A percentile compares a stretch with the other conserved stretches of the same genome.
Evolutionary conservation across 371 early-diverging fungal species (phyloP).

Genomic region (Rhizopus arrhizus): DNA sequence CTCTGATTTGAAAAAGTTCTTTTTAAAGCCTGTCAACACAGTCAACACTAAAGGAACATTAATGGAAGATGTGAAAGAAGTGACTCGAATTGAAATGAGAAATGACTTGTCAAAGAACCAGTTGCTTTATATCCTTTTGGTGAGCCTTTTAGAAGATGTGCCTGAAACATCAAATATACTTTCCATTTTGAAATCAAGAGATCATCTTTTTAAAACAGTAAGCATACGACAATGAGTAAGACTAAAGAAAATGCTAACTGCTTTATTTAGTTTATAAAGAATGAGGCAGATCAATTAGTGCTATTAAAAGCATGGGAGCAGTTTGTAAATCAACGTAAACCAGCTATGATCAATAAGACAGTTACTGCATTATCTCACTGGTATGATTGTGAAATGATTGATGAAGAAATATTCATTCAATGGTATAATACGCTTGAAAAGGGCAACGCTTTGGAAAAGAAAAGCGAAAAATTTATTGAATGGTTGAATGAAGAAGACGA

Average conservation of each 20-base stretch:
- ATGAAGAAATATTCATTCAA: slow-evolving; percentile 68
- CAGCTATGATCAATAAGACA: slow-evolving; percentile 53
- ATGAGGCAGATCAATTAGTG: slow-evolving; percentile 59
- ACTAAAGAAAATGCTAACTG: background rate
- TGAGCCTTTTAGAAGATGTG: slow-evolving; percentile 60
- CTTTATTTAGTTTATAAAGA: slow-evolving; percentile 58
- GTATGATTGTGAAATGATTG: slow-evolving; percentile 73
- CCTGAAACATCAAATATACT: slow-evolving; percentile 26
- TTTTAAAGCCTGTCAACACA: slow-evolving; percentile 31
- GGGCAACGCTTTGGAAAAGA: slow-evolving; percentile 56
- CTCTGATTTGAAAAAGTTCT: slow-evolving; percentile 49
- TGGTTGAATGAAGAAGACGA: slow-evolving; percentile 78
- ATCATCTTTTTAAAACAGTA: slow-evolving; percentile 60
- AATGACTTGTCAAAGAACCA: slow-evolving; percentile 72
- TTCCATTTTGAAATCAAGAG: slow-evolving; percentile 36
- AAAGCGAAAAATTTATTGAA: slow-evolving; percentile 64
- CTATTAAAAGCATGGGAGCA: slow-evolving; percentile 71
- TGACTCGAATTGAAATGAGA: slow-evolving; percentile 76
- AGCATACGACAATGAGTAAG: slow-evolving; percentile 5
- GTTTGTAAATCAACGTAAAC: slow-evolving; percentile 55
- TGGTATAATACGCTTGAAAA: slow-evolving; percentile 64
- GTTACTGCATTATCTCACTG: slow-evolving; percentile 61
- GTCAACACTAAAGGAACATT: slow-evolving; percentile 29
- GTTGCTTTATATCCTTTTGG: slow-evolving; percentile 62
- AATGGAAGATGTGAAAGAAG: slow-evolving; percentile 69